phyloP scores from a whole-genome alignment of 208 protist genomes.

The Histomonas meleagridis region DNA sequence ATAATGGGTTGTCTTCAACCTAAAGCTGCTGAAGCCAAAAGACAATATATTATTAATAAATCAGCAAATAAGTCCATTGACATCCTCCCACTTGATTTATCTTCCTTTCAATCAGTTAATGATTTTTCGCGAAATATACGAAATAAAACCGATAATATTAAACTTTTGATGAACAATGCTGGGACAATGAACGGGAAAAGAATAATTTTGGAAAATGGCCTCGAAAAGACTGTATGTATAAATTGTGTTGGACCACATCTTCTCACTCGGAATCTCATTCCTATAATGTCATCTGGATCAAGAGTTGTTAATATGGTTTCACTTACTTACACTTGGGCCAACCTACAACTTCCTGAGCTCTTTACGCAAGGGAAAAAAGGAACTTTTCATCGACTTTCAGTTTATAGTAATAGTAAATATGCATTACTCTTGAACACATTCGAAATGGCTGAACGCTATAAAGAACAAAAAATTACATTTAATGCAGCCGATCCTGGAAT shows the following conservation, averaged over 20 bases:
- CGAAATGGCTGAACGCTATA: background rate
- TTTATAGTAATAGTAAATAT: background rate
- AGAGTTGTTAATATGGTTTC: background rate
- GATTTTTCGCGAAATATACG: background rate
- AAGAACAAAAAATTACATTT: background rate
- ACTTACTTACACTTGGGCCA: background rate
- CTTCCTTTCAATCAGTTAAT: background rate
- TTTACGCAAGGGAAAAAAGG: background rate
- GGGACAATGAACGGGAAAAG: background rate
- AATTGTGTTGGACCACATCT: background rate
- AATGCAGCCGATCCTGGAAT: background rate
- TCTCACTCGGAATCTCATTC: background rate
- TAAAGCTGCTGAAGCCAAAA: background rate
- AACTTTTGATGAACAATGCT: background rate
- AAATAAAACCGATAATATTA: background rate
- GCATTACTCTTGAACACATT: background rate
- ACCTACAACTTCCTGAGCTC: background rate
- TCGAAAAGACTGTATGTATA: background rate
- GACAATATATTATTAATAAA: background rate
- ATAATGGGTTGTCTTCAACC: background rate
- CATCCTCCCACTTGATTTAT: background rate
- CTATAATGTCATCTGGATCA: background rate
- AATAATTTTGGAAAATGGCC: background rate
- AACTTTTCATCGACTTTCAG: background rate
- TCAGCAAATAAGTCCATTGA: background rate